phyloP scores from a whole-genome alignment of 441 rosid genomes.

The Adansonia gregorii region DNA sequence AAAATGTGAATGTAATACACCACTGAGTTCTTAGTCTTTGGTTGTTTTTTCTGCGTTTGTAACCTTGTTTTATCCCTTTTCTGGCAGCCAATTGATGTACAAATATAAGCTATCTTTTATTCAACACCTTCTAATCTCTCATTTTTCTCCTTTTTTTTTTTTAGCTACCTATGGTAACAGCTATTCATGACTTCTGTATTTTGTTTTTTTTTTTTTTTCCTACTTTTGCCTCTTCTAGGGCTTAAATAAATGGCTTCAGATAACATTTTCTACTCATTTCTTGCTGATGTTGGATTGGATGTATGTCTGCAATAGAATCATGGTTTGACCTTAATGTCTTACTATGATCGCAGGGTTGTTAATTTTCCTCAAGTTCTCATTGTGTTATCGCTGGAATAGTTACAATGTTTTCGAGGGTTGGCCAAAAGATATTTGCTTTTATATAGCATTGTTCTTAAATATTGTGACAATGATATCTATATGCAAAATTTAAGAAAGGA shows the following conservation, averaged over 20 bases:
- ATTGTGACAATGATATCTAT: constrained; percentile 19
- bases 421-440: constrained; percentile 34
- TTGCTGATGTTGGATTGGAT: constrained; percentile 35
- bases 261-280: constrained; percentile 15
- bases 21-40: background rate
- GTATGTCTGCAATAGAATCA: constrained; percentile 40
- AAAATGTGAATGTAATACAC: background rate
- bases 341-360: constrained; percentile 82
- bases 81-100: background rate
- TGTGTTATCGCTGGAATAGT: constrained; percentile 53
- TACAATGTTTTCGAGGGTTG: constrained; percentile 46
- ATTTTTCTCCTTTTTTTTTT: background rate
- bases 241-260: background rate
- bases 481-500: constrained; percentile 32
- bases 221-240: constrained; percentile 10
- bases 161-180: background rate
- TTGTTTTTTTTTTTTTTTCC: background rate
- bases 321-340: constrained; percentile 62
- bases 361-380: constrained; percentile 60
- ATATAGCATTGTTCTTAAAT: constrained; percentile 32
- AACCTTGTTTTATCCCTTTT: constrained; percentile 13
- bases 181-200: constrained; percentile 8
- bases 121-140: background rate
- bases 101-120: constrained; percentile 1
- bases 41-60: constrained; percentile 17